Conservation (phyloP, 441 rosid species). For the Adansonia gregorii region DNA sequence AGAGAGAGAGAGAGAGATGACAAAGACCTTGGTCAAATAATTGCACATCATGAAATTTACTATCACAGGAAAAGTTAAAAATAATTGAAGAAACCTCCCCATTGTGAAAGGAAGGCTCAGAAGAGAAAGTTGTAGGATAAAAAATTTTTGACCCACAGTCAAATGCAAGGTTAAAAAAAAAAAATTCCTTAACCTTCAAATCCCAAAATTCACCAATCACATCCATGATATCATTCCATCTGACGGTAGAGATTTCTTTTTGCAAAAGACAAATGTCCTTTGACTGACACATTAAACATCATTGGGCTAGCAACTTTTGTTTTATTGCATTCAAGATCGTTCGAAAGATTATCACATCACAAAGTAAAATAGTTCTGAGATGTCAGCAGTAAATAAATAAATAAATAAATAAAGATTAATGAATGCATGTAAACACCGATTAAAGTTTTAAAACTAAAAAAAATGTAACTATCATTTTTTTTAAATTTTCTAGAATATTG, state of each 20-base stretch:
- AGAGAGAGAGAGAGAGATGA: too few relatives aligned
- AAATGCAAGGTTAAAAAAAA: neutral
- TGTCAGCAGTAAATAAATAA: neutral
- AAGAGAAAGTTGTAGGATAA: too few relatives aligned
- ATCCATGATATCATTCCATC: neutral
- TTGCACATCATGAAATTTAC: too few relatives aligned
- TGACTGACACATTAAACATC: neutral
- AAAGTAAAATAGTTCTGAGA: neutral
- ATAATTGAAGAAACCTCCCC: too few relatives aligned
- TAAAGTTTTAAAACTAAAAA: too few relatives aligned
- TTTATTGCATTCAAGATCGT: neutral
- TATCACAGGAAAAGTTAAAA: too few relatives aligned
- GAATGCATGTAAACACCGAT: too few relatives aligned
- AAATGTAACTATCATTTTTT: too few relatives aligned
- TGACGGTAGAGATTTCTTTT: neutral
- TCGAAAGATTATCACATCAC: constrained; percentile 17
- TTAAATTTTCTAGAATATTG: too few relatives aligned
- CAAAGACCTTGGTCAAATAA: too few relatives aligned
- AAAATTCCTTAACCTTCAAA: neutral
- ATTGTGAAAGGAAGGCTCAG: too few relatives aligned
- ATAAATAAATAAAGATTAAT: neutral
- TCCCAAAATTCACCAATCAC: neutral
- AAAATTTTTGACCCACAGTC: neutral
- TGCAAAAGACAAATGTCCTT: neutral
- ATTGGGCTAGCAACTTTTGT: neutral